These are phyloP conservation scores for Sporodiniella umbellata DNA, from an alignment of 371 early-diverging fungal species.

Conservation along the genomic window DNA sequence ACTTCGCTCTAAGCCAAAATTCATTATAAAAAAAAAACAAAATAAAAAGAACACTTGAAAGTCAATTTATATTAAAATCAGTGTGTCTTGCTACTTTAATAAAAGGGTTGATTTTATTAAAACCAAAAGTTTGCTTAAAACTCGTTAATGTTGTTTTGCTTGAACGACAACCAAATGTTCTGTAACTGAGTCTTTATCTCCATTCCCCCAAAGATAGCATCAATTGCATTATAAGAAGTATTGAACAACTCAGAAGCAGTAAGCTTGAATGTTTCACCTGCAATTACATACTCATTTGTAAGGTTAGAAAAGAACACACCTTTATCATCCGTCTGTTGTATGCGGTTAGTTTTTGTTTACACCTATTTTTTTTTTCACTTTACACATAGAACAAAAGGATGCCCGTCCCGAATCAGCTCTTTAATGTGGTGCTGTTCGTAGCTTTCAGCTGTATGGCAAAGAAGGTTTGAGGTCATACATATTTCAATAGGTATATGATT, in stretches of 20 bases:
- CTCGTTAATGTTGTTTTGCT: constrained; percentile 3
- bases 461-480: constrained; percentile 66
- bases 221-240: constrained; percentile 39
- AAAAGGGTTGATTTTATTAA: no score
- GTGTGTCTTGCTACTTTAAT: no score
- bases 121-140: background rate
- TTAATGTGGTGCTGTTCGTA: constrained; percentile 56
- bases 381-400: constrained; percentile 60
- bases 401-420: constrained; percentile 38
- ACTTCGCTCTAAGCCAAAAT: constrained; percentile 69
- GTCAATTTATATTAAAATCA: no score
- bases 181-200: constrained; percentile 27
- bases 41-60: no score
- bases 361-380: constrained; percentile 15
- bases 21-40: constrained; percentile 29
- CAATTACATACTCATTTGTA: constrained; percentile 47
- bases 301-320: constrained; percentile 54
- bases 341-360: background rate
- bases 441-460: constrained; percentile 51
- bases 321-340: constrained; percentile 54
- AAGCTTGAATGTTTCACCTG: constrained; percentile 35
- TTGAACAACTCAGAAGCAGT: constrained; percentile 35
- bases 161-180: constrained; percentile 37
- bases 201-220: constrained; percentile 44
- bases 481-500: constrained; percentile 55